Base-by-base conservation (phyloP, 2,329 filamentous ascomycete species). In the Penicillium sp. region DNA sequence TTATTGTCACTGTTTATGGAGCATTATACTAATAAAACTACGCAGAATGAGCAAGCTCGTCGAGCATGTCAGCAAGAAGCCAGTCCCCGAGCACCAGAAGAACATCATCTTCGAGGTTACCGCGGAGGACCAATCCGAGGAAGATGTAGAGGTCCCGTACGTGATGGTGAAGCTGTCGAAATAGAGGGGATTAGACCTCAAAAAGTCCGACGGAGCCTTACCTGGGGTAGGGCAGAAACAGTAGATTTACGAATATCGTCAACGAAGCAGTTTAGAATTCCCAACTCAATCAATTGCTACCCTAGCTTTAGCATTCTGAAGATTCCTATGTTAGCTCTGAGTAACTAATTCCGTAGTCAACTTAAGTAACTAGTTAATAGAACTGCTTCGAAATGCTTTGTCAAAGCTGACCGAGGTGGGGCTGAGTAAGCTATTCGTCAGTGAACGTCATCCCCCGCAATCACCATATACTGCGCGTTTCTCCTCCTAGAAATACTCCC, bases 51-150 rank as follows among this genome's bases (percentile, higher is more conserved):
- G 88, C 72, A 77, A 91, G 65, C 77, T 98, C 40, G 85, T 95
- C 4, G 88, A 91, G 72, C 81, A 80, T 37, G 86, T 98, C 54
- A 94, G 88, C 51, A 95, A 91, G 78, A 96, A 95, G 76, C 79
- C 85, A 2, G 85, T 98, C 47, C 91, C 93, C 0, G 79, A 81
- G 3, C 91, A 97, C 66, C 89, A 95, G 74, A 93, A 87, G 77
- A 91, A 95, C 62, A 81, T 97, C 53, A 96, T 97, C 60, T 94
- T 97, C 64, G 93, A 97, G 74, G 86, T 96, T 56, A 94, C 93
- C 6, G 88, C 86, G 0, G 91, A 97, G 67, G 93, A 97, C 64
- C 74, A 81, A 63, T 84, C 82, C 3, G 91, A 87, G 54, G 89
- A 97, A 72, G 93, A 98, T 67, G 91, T 97, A 1, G 93, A 98